Base-by-base conservation (phyloP, 192 early-diverging fungal species). In the Podila horticola region DNA sequence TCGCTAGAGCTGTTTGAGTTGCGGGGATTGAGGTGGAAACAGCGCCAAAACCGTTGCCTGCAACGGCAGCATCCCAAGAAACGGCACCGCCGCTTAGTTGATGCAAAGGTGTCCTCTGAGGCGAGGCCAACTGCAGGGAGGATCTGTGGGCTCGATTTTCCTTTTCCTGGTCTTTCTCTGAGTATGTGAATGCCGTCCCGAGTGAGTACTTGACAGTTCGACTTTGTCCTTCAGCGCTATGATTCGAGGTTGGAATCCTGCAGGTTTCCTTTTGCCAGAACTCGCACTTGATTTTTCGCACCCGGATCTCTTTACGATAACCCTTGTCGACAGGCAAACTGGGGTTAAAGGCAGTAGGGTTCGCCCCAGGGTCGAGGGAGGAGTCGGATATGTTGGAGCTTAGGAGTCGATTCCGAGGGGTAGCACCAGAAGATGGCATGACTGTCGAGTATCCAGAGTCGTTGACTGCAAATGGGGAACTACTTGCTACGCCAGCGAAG, bases 211-310 rank as follows among this genome's bases (percentile, higher is more conserved):
- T 79, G 38, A 79, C 63, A 0, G 76, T 49, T 41, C 76, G 66
- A 15, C 51, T 66, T 1, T 24, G 52, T 26, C 52, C 52, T 22
- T 55, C 52, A 55, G 20, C 52, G n/a, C n/a, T 51, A 5, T 31
- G 28, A 5, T 62, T 62, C 20, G 29, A 29, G 1, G 68, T 65
- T 4, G 75, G 75, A 24, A 77, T 62, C 1, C 69, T 68, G 36
- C 76, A 79, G 38, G 64, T 79, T 20, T 79, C 76, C 61, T 79
- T 79, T 64, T 79, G 76, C 76, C 69, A 79, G 29, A 79, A 79
- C 41, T 79, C 76, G 45, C 76, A 79, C 51, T 79, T 79, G 51
- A 79, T 70, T 29, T 79, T 79, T 19, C 76, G 76, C 12, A 79
- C 76, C 26, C 65, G 59, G 28, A 79, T 67, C 15, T 79, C 76